These are phyloP conservation scores for Suillus subluteus DNA, from an alignment of 768 basidiomycete genomes.

Conservation along the genomic window DNA sequence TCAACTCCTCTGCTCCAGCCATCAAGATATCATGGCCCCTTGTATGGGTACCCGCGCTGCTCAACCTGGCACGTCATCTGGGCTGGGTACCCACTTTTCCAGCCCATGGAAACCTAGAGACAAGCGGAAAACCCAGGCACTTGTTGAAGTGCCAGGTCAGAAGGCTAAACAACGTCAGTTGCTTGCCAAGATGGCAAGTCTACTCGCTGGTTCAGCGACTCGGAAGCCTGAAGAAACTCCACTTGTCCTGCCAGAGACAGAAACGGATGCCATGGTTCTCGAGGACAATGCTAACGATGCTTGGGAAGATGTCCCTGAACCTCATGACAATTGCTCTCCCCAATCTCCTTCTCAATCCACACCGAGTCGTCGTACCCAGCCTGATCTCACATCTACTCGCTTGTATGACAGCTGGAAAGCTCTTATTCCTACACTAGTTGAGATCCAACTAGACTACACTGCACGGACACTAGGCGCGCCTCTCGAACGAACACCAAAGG, in stretches of 20 bases:
- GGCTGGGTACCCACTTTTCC: neutral
- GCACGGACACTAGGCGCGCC: neutral
- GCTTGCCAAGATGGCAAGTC: neutral
- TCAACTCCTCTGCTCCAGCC: neutral
- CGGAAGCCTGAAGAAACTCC: neutral
- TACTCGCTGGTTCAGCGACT: neutral
- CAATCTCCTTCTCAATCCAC: neutral
- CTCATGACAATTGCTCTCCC: neutral
- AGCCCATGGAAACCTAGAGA: neutral
- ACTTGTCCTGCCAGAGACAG: neutral
- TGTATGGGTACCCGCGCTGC: neutral
- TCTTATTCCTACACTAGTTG: constrained; percentile 8
- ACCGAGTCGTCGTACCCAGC: neutral
- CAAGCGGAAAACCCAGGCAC: neutral
- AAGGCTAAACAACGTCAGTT: neutral
- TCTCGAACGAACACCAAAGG: neutral
- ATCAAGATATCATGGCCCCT: neutral
- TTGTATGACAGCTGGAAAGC: constrained; percentile 10
- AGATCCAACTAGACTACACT: neutral
- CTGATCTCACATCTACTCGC: constrained; percentile 1
- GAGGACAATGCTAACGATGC: neutral
- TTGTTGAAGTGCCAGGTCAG: neutral
- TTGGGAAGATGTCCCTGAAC: constrained; percentile 1
- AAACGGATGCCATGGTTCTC: neutral
- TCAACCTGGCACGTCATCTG: neutral